Conservation (phyloP, 108 stramenopile species). For the Skeletonema costatum region DNA sequence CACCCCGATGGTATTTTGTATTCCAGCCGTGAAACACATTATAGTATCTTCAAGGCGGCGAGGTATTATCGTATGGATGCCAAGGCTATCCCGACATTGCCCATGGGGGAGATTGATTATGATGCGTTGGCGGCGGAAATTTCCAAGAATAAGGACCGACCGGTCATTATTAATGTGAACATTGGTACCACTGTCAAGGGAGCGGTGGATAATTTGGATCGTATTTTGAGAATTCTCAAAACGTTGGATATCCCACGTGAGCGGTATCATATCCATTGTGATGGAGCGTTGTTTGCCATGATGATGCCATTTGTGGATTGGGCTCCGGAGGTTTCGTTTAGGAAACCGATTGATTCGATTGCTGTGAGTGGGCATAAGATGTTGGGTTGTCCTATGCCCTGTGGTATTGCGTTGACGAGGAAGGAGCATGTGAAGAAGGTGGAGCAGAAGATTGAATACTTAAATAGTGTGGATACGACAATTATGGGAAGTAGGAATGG, state of each 20-base stretch:
- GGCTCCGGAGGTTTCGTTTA: slow-evolving; percentile 79
- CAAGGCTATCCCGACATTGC: slow-evolving; percentile 79
- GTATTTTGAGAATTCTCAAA: slow-evolving; percentile 77
- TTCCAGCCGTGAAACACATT: slow-evolving; percentile 77
- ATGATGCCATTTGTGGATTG: slow-evolving; percentile 90
- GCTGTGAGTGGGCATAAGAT: slow-evolving; percentile 92
- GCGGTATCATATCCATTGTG: slow-evolving; percentile 86
- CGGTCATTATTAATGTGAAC: slow-evolving; percentile 89
- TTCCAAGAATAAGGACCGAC: slow-evolving; percentile 68
- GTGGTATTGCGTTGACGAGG: slow-evolving; percentile 81
- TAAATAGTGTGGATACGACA: slow-evolving; percentile 85
- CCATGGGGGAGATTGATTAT: slow-evolving; percentile 92
- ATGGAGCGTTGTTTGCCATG: slow-evolving; percentile 89
- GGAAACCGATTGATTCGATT: slow-evolving; percentile 85
- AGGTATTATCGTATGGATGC: slow-evolving; percentile 89
- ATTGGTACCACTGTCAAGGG: slow-evolving; percentile 93
- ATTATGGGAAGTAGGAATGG: slow-evolving; percentile 86
- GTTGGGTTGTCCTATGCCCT: slow-evolving; percentile 92
- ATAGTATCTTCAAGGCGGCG: slow-evolving; percentile 88
- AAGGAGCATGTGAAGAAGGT: slow-evolving; percentile 90
- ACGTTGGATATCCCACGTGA: slow-evolving; percentile 77
- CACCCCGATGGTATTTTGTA: slow-evolving; percentile 89
- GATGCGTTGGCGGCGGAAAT: slow-evolving; percentile 68
- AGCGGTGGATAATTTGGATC: slow-evolving; percentile 89
- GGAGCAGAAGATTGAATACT: slow-evolving; percentile 83